These are phyloP conservation scores for Malus hybrid DNA, from an alignment of 331 rosid species.

Conservation along the genomic window DNA sequence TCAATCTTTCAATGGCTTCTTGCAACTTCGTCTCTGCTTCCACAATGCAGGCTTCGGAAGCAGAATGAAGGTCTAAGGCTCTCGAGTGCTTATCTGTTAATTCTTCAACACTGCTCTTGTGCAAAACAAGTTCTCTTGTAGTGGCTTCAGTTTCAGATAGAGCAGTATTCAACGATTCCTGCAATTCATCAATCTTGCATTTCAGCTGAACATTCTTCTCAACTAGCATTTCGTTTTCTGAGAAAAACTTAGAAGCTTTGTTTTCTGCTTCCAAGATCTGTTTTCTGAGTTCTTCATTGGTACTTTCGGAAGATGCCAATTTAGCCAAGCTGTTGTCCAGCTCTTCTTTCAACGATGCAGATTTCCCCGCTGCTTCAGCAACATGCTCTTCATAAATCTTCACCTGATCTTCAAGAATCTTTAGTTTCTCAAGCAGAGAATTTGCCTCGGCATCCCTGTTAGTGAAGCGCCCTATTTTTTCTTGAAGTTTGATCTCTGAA, in stretches of 20 bases:
- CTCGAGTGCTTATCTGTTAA: constrained; percentile 61
- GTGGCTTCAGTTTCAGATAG: constrained; percentile 58
- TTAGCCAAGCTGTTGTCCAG: constrained; percentile 48
- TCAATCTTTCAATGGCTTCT: constrained; percentile 46
- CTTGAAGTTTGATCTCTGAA: constrained; percentile 65
- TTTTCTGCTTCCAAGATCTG: constrained; percentile 42
- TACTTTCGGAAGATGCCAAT: constrained; percentile 43
- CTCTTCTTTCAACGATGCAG: constrained; percentile 41
- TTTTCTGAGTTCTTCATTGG: constrained; percentile 58
- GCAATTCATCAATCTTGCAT: constrained; percentile 73
- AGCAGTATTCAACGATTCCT: constrained; percentile 48
- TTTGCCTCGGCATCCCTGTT: constrained; percentile 64
- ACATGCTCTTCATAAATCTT: constrained; percentile 40
- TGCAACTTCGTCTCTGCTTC: constrained; percentile 56
- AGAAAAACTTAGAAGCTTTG: constrained; percentile 48
- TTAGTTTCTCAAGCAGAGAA: constrained; percentile 58
- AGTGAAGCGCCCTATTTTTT: constrained; percentile 44
- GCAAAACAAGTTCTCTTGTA: constrained; percentile 51
- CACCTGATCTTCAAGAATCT: constrained; percentile 48
- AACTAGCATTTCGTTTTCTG: constrained; percentile 65
- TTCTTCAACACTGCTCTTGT: constrained; percentile 52
- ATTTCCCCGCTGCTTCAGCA: constrained; percentile 36
- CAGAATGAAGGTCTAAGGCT: constrained; percentile 50
- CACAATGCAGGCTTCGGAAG: constrained; percentile 34
- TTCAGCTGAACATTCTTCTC: constrained; percentile 70